Evolutionary conservation across 148 eudicot genomes (phyloP), one percentile per base, ranked within the genome.

Genomic region (Chenopodium suecicum): DNA sequence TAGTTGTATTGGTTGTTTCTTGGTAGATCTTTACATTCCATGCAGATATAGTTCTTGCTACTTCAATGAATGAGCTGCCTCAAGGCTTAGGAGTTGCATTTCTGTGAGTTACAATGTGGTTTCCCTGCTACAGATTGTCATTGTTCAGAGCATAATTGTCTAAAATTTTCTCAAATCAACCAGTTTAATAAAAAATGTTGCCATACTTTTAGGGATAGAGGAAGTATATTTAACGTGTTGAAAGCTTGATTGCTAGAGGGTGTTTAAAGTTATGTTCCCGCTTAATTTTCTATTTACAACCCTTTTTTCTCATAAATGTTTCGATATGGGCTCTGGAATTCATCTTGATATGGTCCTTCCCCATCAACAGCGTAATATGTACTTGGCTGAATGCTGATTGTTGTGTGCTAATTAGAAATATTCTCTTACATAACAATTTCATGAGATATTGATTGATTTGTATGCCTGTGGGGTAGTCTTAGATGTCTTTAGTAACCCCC

Each of bases 21-120:
- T 3, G 62, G 17, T 56, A 14, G 4, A 56, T 41, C 44, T 41
- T 5, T 6, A 6, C 44, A 41, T 19, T 56, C 4, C 17, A 56
- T 56, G 0, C 54, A 56, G 62, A 56, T 14, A 56, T 16, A 56
- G 62, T 56, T 56, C 22, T 70, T 70, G 19, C 19, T 70, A 14
- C 0, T 32, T 37, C 20, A 20, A 37, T 78, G 13, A 6, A 25
- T 37, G 17, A 46, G 47, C 79, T 78, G 50, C 47, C 54, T 44
- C 19, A 70, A 78, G 58, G 67, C 32, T 64, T n/a, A 77, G 17
- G 25, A 44, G 46, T 52, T 78, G 60, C n/a, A 31, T 68, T 14
- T 70, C 17, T 19, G 16, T 17, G 62, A 56, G 62, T 3, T 56
- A 56, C 62, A 56, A 56, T 56, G 16, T 50, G 54, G 54, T 11